These are phyloP conservation scores for Stephanodiscus triporus DNA, from an alignment of 108 stramenopile genomes.

Conservation along the genomic window DNA sequence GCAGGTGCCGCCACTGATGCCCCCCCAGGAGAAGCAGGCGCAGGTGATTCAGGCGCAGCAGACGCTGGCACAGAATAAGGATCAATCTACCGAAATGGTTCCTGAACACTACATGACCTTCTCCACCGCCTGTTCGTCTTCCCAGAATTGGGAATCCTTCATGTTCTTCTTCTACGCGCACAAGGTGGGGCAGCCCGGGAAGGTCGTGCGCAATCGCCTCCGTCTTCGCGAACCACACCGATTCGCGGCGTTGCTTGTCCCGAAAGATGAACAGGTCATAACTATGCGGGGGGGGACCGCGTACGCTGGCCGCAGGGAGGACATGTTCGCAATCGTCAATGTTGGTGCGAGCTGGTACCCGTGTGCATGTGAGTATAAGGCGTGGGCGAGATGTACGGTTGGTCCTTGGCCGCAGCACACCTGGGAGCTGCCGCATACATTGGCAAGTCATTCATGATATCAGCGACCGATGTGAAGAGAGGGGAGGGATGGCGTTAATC, in stretches of 20 bases:
- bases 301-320: slow-evolving; percentile 74
- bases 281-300: slow-evolving; percentile 81
- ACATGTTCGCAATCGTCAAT: slow-evolving; percentile 68
- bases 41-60: too few species aligned
- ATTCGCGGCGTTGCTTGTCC: slow-evolving; percentile 52
- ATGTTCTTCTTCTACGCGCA: slow-evolving; percentile 82
- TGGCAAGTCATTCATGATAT: slow-evolving; percentile 80
- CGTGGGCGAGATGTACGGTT: slow-evolving; percentile 95
- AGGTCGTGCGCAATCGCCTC: slow-evolving; percentile 92
- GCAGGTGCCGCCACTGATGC: too few species aligned
- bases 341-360: slow-evolving; percentile 75
- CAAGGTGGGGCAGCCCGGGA: slow-evolving; percentile 78
- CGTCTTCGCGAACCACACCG: slow-evolving; percentile 38
- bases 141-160: slow-evolving; percentile 95
- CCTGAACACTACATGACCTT: slow-evolving; percentile 61
- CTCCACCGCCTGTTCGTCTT: slow-evolving; percentile 85
- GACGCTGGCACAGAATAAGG: too few species aligned
- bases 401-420: slow-evolving; percentile 87
- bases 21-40: too few species aligned
- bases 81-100: background rate
- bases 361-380: slow-evolving; percentile 57
- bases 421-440: slow-evolving; percentile 59
- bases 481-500: slow-evolving; percentile 73
- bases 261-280: slow-evolving; percentile 18
- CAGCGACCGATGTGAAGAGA: slow-evolving; percentile 48